phyloP scores from a whole-genome alignment of 192 early-diverging fungal species.

The Endogone sp. region DNA sequence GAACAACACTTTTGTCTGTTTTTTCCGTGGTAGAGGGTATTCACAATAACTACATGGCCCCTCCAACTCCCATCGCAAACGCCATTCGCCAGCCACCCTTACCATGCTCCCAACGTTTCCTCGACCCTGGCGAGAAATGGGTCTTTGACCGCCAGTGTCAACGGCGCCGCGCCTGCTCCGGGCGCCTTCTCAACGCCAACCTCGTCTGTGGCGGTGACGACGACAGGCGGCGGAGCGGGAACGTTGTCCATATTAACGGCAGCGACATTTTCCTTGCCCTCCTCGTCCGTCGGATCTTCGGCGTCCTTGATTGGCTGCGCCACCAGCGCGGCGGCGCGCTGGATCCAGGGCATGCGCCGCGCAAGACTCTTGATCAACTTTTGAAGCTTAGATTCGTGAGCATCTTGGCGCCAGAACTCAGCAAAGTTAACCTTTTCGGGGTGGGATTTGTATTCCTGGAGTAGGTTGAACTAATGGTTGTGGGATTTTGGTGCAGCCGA shows the following conservation, averaged over 20 bases:
- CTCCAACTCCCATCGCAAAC: too few relatives aligned
- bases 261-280: not conserved
- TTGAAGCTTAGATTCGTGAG: constrained; percentile 59
- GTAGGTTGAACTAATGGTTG: constrained; percentile 54
- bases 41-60: too few relatives aligned
- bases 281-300: not conserved
- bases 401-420: constrained; percentile 72
- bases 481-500: too few relatives aligned
- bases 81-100: too few relatives aligned
- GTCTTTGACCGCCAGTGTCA: not conserved
- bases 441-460: constrained; percentile 49
- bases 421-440: constrained; percentile 57
- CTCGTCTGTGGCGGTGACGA: not conserved
- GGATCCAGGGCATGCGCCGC: constrained; percentile 72
- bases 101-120: not conserved
- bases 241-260: not conserved
- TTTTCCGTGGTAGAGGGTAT: too few relatives aligned
- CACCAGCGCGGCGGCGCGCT: constrained; percentile 12
- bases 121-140: not conserved
- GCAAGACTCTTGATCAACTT: constrained; percentile 68
- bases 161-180: too few relatives aligned
- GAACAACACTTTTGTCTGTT: too few relatives aligned
- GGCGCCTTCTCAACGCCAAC: not conserved
- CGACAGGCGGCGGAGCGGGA: too few relatives aligned
- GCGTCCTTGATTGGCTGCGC: not conserved